phyloP scores from a whole-genome alignment of 129 eudicot species.

The Silybum marianum region DNA sequence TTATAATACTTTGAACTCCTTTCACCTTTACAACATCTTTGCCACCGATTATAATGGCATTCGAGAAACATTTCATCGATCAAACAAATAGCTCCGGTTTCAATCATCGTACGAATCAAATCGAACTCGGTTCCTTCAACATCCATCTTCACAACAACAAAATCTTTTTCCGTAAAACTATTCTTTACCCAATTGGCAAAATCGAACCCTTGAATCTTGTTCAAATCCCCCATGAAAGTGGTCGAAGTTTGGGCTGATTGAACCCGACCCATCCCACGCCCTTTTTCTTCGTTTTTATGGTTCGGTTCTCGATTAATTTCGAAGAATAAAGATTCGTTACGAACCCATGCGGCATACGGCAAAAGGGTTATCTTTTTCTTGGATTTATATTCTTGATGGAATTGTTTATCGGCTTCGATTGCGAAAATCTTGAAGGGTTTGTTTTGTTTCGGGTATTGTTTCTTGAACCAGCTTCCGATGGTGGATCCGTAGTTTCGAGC shows the following conservation, averaged over 20 bases:
- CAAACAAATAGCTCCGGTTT: slow-evolving; percentile 70
- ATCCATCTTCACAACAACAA: slow-evolving; percentile 81
- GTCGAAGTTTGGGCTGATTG: slow-evolving; percentile 58
- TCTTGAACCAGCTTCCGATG: slow-evolving; percentile 74
- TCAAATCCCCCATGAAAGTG: slow-evolving; percentile 36
- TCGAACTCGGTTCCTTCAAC: slow-evolving; percentile 71
- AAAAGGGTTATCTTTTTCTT: slow-evolving; percentile 57
- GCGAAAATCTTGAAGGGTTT: slow-evolving; percentile 59
- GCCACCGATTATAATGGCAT: slow-evolving; percentile 62
- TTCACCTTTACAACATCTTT: slow-evolving; percentile 54
- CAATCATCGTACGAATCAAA: slow-evolving; percentile 53
- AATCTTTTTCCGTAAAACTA: slow-evolving; percentile 45
- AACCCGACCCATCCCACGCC: slow-evolving; percentile 61
- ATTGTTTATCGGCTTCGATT: slow-evolving; percentile 53
- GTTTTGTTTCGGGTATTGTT: slow-evolving; percentile 58
- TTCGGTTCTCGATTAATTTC: slow-evolving; percentile 57
- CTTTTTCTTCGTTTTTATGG: slow-evolving; percentile 38
- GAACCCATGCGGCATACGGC: slow-evolving; percentile 79
- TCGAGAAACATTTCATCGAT: slow-evolving; percentile 81
- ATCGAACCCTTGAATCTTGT: slow-evolving; percentile 67
- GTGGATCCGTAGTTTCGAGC: slow-evolving; percentile 63
- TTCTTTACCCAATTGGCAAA: slow-evolving; percentile 67
- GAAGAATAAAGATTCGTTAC: slow-evolving; percentile 64
- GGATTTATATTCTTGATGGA: slow-evolving; percentile 47
- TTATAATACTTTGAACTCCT: slow-evolving; percentile 52